Base-by-base conservation (phyloP, 768 basidiomycete species). In the Kwoniella sp. region DNA sequence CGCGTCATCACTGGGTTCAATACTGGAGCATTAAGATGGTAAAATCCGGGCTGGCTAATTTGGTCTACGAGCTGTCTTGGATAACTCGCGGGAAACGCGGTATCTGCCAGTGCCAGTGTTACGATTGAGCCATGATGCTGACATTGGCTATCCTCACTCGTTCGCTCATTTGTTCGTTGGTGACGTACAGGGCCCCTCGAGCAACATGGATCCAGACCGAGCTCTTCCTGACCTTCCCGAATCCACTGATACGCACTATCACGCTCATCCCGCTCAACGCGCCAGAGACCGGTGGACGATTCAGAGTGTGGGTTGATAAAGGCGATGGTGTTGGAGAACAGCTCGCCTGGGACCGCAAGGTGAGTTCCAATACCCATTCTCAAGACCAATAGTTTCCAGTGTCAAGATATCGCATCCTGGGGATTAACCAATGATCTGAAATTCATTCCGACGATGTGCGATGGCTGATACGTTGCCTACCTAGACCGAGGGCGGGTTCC, bases 201-300 rank as follows among this genome's bases (percentile, higher is more conserved):
- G 93, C 94, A 31, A 88, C 87, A 12, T 97, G 94, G 94, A 85
- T 88, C n/a, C 90, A 91, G 67, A 96, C 93, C 0, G 94, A 96
- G 72, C 84, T 97, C 17, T 86, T 93, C 71, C 81, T 95, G 37
- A 96, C 94, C 0, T 97, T 97, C 80, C 90, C 92, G 12, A 86
- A 91, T 28, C 92, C 92, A 0, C 76, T 82, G 0, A 81, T 96
- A 60, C 84, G 83, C 52, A 84, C 85, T 51, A 87, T 94, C 59
- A 85, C 87, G 12, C 82, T 95, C 51, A 79, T 90, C 22, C 93
- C 94, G 22, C 83, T 88, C 58, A 90, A 87, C 73, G 77, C 86
- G 22, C 89, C 90, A 20, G 93, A 94, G 63, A 90, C 93, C 17
- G 89, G 88, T 25, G 94, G 94, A 47, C 85, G 93, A 50, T 97